Percentiles rank a stretch among this genome's conserved stretches.
These are phyloP conservation scores for Eragrostis curvula DNA, from an alignment of 176 grass and related monocot species.

Conservation along the genomic window DNA sequence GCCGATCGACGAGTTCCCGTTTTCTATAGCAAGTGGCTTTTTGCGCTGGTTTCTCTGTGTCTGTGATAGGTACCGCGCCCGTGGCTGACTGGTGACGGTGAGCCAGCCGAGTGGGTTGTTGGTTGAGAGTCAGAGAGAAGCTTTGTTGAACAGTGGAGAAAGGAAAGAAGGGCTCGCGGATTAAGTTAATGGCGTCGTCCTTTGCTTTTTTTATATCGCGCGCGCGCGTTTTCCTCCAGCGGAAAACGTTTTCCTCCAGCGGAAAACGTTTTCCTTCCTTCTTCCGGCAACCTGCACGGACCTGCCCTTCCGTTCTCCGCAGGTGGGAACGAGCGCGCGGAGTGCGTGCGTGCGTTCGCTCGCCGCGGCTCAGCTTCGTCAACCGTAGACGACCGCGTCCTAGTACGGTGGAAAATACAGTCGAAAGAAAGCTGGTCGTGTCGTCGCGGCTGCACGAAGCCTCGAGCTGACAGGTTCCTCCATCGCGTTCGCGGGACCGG, in stretches of 20 bases:
- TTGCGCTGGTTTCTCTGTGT: neutral
- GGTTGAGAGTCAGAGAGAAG: no score
- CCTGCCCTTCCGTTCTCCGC: neutral
- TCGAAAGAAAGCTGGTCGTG: no score
- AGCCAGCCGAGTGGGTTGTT: no score
- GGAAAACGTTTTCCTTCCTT: neutral
- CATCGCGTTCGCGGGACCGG: neutral
- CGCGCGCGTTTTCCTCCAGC: neutral
- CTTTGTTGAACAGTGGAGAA: no score
- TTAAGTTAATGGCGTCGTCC: neutral
- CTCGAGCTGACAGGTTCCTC: neutral
- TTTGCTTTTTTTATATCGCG: neutral
- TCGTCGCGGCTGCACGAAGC: no score
- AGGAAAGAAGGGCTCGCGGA: neutral
- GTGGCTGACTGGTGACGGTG: neutral
- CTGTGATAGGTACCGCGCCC: neutral
- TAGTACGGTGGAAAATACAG: neutral
- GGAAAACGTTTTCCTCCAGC: neutral
- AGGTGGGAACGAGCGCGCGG: neutral
- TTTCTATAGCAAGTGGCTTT: constrained; percentile 27
- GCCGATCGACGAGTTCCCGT: neutral
- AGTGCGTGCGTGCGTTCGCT: neutral
- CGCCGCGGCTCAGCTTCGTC: neutral
- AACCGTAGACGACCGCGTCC: constrained; percentile 14
- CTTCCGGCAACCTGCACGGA: neutral